Evolutionary conservation across 768 basidiomycete species (phyloP), one percentile per base, ranked within the genome.

Genomic region (Amanita brunnescens): DNA sequence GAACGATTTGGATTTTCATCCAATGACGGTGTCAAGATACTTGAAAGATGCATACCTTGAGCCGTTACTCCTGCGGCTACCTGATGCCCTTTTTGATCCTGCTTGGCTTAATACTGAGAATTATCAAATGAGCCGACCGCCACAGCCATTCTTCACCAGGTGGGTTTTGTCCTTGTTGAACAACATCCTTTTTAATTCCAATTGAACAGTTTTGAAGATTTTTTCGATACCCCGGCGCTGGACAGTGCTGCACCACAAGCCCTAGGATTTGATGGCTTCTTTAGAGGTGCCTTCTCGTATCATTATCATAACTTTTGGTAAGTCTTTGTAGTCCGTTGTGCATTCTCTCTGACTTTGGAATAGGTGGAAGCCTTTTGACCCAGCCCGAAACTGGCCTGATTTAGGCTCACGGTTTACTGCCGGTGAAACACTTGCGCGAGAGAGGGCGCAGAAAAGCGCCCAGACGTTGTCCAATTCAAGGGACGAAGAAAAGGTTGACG

Each of bases 301-400:
- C 93, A 97, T 66, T 97, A 87, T 69, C 94, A 98, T 64, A 94
- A 93, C 64, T 89, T 80, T 68, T 93, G 91, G 91, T 88, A 49
- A 49, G 80, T 63, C 18, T 20, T 49, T 35, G 47, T 23, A 29
- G 12, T 18, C 24, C 6, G 41, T 40, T 34, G 34, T 37, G 30
- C 46, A 45, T 29, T 32, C 34, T 50, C 54, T 30, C 47, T 57
- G 29, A 42, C 26, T 13, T 35, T 37, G 37, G 23, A 23, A 45
- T 57, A 94, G 93, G 93, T 96, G 95, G 95, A 84, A 87, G 56
- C 89, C 94, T 4, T 96, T 97, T 59, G 95, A 99, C 66, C 78
- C 88, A 0, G 68, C 80, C 6, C 83, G 94, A n/a, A 94, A 98
- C 64, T 97, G 84, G 82, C 95, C 95, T 2, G 95, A 97, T 62